A percentile compares a stretch with the other conserved stretches of the same genome.
Evolutionary conservation across 345 rosid genomes (phyloP).

Genomic region (Psidium guajava): DNA sequence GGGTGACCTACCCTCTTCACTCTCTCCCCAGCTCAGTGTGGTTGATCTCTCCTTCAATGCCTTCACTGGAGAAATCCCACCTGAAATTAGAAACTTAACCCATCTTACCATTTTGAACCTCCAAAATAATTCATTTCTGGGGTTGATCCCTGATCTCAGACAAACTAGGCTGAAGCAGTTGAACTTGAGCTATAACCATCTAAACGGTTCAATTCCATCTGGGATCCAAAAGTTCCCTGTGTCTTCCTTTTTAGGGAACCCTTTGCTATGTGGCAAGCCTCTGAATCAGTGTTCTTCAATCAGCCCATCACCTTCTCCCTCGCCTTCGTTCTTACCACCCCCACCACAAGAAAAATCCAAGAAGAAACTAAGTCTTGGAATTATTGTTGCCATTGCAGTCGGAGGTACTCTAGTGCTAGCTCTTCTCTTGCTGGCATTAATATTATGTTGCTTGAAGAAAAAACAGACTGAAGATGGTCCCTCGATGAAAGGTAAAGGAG

Average conservation of each 20-base stretch:
- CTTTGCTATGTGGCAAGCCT: conserved; percentile 58
- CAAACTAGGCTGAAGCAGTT: conserved; percentile 43
- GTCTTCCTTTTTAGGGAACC: conserved; percentile 68
- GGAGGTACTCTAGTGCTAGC: conserved; percentile 44
- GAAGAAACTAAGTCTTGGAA: conserved; percentile 37
- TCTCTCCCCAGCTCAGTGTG: conserved; percentile 36
- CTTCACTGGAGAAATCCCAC: conserved; percentile 55
- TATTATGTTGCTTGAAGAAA: conserved; percentile 50
- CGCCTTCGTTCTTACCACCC: conserved; percentile 8
- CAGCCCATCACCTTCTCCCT: conserved; percentile 48
- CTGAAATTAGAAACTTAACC: conserved; percentile 33
- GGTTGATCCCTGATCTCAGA: conserved; percentile 47
- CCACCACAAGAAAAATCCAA: conserved; percentile 6
- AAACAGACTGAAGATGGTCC: conserved; percentile 21
- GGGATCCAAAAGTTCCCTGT: conserved; percentile 48
- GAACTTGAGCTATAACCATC: conserved; percentile 68
- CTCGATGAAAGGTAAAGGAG: conserved; percentile 38
- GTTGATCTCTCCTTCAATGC: conserved; percentile 77
- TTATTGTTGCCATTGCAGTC: conserved; percentile 52
- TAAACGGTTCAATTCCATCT: conserved; percentile 70
- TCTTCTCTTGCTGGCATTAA: conserved; percentile 29
- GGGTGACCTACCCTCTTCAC: conserved; percentile 46
- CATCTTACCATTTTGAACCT: conserved; percentile 48
- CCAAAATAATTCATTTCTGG: conserved; percentile 60
- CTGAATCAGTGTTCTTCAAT: conserved; percentile 34